Evolutionary conservation across 768 basidiomycete species (phyloP), one percentile per base, ranked within the genome.

Genomic region (Tulasnella sp.): DNA sequence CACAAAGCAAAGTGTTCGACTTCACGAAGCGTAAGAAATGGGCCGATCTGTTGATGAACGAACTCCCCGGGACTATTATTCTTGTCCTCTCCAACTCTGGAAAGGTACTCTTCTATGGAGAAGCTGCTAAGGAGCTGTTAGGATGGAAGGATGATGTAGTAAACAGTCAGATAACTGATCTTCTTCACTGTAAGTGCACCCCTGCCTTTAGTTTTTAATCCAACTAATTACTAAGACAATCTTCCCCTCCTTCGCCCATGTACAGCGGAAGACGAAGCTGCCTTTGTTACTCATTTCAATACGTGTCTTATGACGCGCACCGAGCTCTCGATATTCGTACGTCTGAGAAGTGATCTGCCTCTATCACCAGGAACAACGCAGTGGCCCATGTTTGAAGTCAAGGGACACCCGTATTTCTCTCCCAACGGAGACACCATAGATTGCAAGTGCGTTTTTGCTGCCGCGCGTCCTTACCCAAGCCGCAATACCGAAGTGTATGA

Each of bases 11-110:
- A 27, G 50, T 60, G 34, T 90, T 78, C 59, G 88, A 91, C 63
- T 91, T 90, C 63, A 86, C 84, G 0, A 87, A 85, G 61, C 70
- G 87, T 50, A 89, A 89, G 62, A 73, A 80, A 49, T 91, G 88
- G 88, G 81, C 79, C 15, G 87, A 90, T 62, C 69, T 91, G 12
- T 70, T 89, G 22, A 65, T 83, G 53, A 72, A 77, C 1, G 88
- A 89, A 61, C 73, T 87, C 27, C 76, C 81, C 27, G 87, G 87
- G 54, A 77, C 74, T 15, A 71, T 84, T 61, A 67, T 76, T 29
- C 70, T 91, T 59, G 67, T 88, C 39, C 70, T 87, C 53, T 84
- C 81, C 24, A 66, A 66, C n/a, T 60, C 70, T 7, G 73, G 73
- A 59, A 76, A 72, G 55, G 72, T 88, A 27, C 71, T 83, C 55